These are phyloP conservation scores for Pseudocercospora vitis DNA, from an alignment of 2,329 filamentous ascomycete species.

Conservation along the genomic window DNA sequence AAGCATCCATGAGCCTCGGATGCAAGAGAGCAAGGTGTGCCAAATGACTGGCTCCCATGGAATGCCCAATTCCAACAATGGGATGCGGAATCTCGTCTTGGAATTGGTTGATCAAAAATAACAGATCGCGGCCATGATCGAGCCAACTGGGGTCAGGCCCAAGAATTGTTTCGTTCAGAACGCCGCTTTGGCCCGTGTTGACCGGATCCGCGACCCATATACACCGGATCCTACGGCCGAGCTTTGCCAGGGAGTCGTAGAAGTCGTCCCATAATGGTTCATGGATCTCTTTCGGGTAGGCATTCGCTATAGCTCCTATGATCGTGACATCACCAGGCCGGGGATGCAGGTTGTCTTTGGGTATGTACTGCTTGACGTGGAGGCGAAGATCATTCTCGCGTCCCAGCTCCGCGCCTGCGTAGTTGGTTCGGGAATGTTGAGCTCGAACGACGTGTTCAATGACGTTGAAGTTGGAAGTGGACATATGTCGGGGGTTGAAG, in stretches of 20 bases:
- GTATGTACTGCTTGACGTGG: slow-evolving; percentile 66
- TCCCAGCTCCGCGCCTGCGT: slow-evolving; percentile 14
- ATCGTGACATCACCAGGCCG: slow-evolving; percentile 79
- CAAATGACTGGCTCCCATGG: slow-evolving; percentile 63
- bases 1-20: slow-evolving; percentile 71
- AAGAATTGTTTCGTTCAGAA: slow-evolving; percentile 70
- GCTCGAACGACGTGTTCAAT: slow-evolving; percentile 18
- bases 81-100: slow-evolving; percentile 76
- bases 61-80: slow-evolving; percentile 83
- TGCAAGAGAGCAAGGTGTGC: slow-evolving; percentile 72
- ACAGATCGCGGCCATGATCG: slow-evolving; percentile 79
- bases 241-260: not conserved
- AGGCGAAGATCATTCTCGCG: slow-evolving; percentile 20
- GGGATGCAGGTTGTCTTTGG: slow-evolving; percentile 58
- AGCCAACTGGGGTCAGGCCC: slow-evolving; percentile 86
- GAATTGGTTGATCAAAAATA: slow-evolving; percentile 83
- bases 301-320: slow-evolving; percentile 83
- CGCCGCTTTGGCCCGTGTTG: slow-evolving; percentile 74
- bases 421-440: slow-evolving; percentile 22
- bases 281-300: slow-evolving; percentile 72
- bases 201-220: slow-evolving; percentile 61
- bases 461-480: slow-evolving; percentile 18
- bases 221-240: slow-evolving; percentile 11
- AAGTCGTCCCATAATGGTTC: slow-evolving; percentile 5
- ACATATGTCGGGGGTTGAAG: not conserved